These are phyloP conservation scores for Podaxis mareebaensis DNA, from an alignment of 768 basidiomycete genomes.

Conservation along the genomic window DNA sequence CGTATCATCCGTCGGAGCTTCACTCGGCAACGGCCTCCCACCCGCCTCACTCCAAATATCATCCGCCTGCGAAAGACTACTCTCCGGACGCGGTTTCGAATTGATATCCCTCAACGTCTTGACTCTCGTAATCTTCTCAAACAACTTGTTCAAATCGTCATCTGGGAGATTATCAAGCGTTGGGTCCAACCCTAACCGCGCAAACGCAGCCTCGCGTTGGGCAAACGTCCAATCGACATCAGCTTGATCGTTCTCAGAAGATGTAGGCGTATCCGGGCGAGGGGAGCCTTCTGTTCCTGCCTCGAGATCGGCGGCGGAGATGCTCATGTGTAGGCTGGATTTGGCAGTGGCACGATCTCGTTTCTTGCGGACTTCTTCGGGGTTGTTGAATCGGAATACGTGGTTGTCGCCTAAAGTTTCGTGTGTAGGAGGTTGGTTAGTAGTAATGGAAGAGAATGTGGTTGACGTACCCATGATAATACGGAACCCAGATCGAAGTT, in stretches of 20 bases:
- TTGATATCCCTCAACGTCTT: slow-evolving; percentile 85
- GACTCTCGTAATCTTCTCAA: slow-evolving; percentile 91
- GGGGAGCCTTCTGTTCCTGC: slow-evolving; percentile 44
- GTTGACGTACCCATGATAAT: slow-evolving; percentile 81
- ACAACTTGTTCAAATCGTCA: slow-evolving; percentile 91
- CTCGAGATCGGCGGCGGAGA: slow-evolving; percentile 69
- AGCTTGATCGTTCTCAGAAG: slow-evolving; percentile 60
- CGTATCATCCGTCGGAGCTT: slow-evolving; percentile 84
- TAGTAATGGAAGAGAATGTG: slow-evolving; percentile 13
- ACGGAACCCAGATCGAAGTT: slow-evolving; percentile 91
- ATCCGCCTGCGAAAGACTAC: slow-evolving; percentile 82
- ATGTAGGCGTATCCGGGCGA: slow-evolving; percentile 78
- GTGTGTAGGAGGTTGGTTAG: slow-evolving; percentile 8
- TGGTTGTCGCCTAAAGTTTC: slow-evolving; percentile 78
- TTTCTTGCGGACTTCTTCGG: slow-evolving; percentile 90
- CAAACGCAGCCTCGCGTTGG: slow-evolving; percentile 89
- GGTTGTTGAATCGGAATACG: slow-evolving; percentile 96
- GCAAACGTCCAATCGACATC: slow-evolving; percentile 99
- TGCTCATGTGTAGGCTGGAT: slow-evolving; percentile 65
- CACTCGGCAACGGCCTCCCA: slow-evolving; percentile 77
- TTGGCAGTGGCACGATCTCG: slow-evolving; percentile 78
- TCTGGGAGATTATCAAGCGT: slow-evolving; percentile 91
- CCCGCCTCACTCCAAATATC: slow-evolving; percentile 84
- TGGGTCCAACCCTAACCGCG: slow-evolving; percentile 83
- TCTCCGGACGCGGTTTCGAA: slow-evolving; percentile 82